phyloP scores from a whole-genome alignment of 164 flowering plant species.

The Dillenia turbinata region DNA sequence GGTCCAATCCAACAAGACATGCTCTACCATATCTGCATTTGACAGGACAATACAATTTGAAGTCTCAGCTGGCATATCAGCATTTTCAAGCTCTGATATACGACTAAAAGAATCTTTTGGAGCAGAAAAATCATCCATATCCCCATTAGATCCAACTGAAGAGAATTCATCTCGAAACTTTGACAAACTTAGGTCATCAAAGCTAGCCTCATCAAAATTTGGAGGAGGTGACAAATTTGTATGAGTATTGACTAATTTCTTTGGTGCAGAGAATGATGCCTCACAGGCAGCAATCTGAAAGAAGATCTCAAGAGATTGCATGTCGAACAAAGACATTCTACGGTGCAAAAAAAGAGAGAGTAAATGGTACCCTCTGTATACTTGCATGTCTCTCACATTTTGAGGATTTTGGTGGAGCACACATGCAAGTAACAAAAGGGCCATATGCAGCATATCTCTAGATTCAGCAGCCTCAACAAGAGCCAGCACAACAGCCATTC shows the following conservation, averaged over 20 bases:
- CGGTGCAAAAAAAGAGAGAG: constrained; percentile 86
- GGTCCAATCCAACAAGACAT: constrained; percentile 98
- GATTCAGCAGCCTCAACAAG: constrained; percentile 96
- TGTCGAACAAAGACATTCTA: constrained; percentile 86
- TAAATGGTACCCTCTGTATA: constrained; percentile 90
- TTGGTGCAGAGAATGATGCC: constrained; percentile 94
- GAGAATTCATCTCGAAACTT: constrained; percentile 81
- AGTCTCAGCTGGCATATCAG: constrained; percentile 63
- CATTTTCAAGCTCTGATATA: constrained; percentile 86
- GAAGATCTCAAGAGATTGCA: constrained; percentile 93
- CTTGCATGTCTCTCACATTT: constrained; percentile 91
- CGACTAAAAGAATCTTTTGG: constrained; percentile 87
- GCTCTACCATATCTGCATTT: constrained; percentile 98
- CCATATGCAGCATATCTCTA: constrained; percentile 97
- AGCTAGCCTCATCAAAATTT: constrained; percentile 40
- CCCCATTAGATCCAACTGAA: constrained; percentile 84
- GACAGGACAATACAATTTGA: constrained; percentile 95
- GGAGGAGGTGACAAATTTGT: constrained; percentile 38
- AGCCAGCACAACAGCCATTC: constrained; percentile 80
- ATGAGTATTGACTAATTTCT: constrained; percentile 38
- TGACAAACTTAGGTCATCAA: constrained; percentile 61
- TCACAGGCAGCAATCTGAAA: constrained; percentile 99
- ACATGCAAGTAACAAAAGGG: constrained; percentile 78
- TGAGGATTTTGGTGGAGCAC: constrained; percentile 93
- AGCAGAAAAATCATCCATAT: constrained; percentile 84